Conservation (phyloP, 805 yeast genomes). For the Metschnikowia colocasiae region DNA sequence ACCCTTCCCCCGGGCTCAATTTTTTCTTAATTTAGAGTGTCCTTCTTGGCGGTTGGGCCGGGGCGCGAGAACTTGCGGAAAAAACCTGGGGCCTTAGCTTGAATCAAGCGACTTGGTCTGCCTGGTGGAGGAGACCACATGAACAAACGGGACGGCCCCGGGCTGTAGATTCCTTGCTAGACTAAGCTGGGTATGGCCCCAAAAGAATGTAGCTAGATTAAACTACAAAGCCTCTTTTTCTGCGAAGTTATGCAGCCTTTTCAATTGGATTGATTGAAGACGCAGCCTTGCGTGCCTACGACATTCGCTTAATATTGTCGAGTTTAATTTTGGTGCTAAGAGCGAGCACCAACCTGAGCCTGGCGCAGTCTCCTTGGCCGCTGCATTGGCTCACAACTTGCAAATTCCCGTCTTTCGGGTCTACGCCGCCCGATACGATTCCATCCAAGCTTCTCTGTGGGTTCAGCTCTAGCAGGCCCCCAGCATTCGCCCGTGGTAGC, state of each 20-base stretch:
- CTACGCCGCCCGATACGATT: background rate
- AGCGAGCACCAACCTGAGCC: background rate
- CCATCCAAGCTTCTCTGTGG: background rate
- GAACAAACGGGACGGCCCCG: background rate
- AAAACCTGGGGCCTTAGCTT: background rate
- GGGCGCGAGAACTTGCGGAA: background rate
- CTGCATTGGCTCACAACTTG: background rate
- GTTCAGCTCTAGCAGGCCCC: background rate
- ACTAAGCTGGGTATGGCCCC: background rate
- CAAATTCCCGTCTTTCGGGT: background rate
- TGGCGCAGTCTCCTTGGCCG: background rate
- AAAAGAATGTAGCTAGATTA: background rate
- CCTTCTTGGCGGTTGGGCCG: background rate
- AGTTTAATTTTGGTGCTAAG: background rate
- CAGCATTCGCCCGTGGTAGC: background rate
- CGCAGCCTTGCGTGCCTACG: background rate
- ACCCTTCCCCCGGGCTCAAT: background rate
- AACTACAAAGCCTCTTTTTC: background rate
- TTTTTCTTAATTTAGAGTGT: background rate
- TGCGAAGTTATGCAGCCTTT: background rate
- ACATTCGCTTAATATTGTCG: conserved; percentile 1
- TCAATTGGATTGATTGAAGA: background rate
- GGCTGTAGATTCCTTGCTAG: background rate
- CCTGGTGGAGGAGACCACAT: background rate
- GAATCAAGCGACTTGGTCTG: background rate